Base-by-base conservation (phyloP, 345 rosid genomes). In the Corchorus olitorius region DNA sequence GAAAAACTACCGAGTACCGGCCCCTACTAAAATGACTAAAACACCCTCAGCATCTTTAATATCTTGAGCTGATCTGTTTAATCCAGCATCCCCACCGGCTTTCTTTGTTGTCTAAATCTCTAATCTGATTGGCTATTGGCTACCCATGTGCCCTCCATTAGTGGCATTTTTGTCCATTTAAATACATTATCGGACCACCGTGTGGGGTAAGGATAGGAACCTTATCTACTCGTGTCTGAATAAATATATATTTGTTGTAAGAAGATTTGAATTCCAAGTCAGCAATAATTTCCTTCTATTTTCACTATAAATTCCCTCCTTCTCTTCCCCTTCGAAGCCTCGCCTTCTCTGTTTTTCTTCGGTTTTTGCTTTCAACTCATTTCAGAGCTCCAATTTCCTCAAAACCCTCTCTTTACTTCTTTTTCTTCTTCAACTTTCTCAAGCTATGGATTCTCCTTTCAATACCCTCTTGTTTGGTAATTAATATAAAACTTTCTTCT, bases 381-480 rank as follows among this genome's bases (percentile, higher is more conserved):
- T 1, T 35, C 41, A 69, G 65, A 16, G 54, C 5, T 59, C 37
- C 12, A 54, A 35, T 13, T 52, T 50, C 8, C 55, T 39, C 35
- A 5, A 16, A 33, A 27, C 5, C 8, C 10, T 41, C 70, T 62
- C 4, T 46, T 13, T 12, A 72, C 58, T 15, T 63, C 52, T 45
- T n/a, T n/a, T n/a, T 41, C 12, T 62, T 27, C 54, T 48, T 73
- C 20, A 54, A 66, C 59, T 22, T 53, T 65, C 19, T 70, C 39
- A 72, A 62, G 79, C 33, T 43, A 85, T 85, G 85, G 80, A 76
- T 67, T 88, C 90, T 69, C 87, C 96, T 39, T 87, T 95, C 85
- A 84, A 87, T 33, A 85, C 88, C 86, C 85, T 94, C 85, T 61
- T 93, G 59, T 93, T 94, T 22, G 99, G 98, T 93, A 90, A 27